Conservation (phyloP, 179 eudicot species). For the Gypsophila paniculata region DNA sequence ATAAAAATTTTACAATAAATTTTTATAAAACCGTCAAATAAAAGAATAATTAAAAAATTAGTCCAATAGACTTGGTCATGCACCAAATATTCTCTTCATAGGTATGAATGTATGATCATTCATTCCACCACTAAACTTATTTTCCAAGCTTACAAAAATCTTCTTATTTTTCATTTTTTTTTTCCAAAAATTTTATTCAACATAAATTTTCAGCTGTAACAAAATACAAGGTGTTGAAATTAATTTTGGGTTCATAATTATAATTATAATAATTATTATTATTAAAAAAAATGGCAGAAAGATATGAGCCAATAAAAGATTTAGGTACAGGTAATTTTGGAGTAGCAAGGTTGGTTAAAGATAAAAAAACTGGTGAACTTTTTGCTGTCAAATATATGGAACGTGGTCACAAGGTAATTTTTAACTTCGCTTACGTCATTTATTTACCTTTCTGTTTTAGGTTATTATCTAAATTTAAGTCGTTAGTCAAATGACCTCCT, state of each 20-base stretch:
- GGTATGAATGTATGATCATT: not conserved
- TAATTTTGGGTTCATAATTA: not conserved
- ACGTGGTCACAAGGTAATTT: slow-evolving; percentile 36
- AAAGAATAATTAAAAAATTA: not conserved
- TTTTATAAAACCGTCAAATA: too few species aligned
- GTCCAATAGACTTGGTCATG: not conserved
- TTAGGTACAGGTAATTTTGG: slow-evolving; percentile 46
- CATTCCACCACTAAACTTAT: not conserved
- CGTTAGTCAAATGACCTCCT: too few species aligned
- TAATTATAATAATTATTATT: too few species aligned
- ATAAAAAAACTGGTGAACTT: slow-evolving; percentile 35
- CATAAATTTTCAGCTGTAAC: not conserved
- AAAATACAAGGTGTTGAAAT: not conserved
- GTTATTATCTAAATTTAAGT: too few species aligned
- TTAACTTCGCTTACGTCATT: too few species aligned
- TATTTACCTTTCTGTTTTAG: too few species aligned
- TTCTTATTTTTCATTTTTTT: not conserved
- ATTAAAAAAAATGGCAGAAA: slow-evolving; percentile 29
- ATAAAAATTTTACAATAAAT: too few species aligned
- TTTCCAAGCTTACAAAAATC: not conserved
- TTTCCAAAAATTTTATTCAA: not conserved
- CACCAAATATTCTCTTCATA: not conserved
- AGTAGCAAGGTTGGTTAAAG: slow-evolving; percentile 40
- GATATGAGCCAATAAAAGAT: slow-evolving; percentile 38
- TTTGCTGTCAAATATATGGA: slow-evolving; percentile 48